Percentiles rank a stretch among this genome's conserved stretches.
Conservation (phyloP, 2,329 filamentous ascomycete species). For the Dothiorella sarmentorum region DNA sequence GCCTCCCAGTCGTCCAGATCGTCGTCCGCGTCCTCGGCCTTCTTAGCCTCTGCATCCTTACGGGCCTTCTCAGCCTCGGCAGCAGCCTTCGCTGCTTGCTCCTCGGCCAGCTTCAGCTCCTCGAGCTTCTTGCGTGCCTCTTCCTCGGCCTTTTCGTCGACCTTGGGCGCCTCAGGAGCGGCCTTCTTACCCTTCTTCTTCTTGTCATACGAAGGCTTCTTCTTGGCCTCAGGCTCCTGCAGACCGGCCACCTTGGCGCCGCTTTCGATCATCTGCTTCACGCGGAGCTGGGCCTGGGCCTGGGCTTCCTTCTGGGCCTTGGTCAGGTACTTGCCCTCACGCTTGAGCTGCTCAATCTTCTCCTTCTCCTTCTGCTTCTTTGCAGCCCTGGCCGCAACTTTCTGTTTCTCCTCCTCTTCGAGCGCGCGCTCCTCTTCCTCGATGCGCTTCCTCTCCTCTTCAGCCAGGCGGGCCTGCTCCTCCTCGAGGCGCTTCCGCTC, state of each 20-base stretch:
- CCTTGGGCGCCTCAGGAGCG: constrained; percentile 47
- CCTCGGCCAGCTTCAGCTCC: constrained; percentile 50
- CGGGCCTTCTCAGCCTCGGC: constrained; percentile 73
- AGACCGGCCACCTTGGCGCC: constrained; percentile 61
- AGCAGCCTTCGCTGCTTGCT: constrained; percentile 71
- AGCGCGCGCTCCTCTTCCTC: constrained; percentile 63
- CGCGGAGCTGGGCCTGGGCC: constrained; percentile 70
- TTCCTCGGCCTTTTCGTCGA: constrained; percentile 47
- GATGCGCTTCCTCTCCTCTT: constrained; percentile 62
- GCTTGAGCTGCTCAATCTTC: constrained; percentile 81
- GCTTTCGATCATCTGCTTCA: constrained; percentile 81
- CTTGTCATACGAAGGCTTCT: constrained; percentile 70
- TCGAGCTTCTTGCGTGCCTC: constrained; percentile 55
- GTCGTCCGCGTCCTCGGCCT: constrained; percentile 56
- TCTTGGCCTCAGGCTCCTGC: constrained; percentile 65
- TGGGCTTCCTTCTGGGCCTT: constrained; percentile 84
- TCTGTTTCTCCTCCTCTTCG: constrained; percentile 65
- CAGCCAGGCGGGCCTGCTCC: constrained; percentile 55
- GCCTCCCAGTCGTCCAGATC: constrained; percentile 83
- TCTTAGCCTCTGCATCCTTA: constrained; percentile 65
- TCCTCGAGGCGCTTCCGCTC: constrained; percentile 65
- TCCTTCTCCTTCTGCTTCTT: constrained; percentile 88
- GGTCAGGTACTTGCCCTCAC: constrained; percentile 80
- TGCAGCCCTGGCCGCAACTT: constrained; percentile 68
- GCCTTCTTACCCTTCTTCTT: constrained; percentile 67